phyloP scores from a whole-genome alignment of 108 stramenopile genomes.

The Parietichytrium sp. region DNA sequence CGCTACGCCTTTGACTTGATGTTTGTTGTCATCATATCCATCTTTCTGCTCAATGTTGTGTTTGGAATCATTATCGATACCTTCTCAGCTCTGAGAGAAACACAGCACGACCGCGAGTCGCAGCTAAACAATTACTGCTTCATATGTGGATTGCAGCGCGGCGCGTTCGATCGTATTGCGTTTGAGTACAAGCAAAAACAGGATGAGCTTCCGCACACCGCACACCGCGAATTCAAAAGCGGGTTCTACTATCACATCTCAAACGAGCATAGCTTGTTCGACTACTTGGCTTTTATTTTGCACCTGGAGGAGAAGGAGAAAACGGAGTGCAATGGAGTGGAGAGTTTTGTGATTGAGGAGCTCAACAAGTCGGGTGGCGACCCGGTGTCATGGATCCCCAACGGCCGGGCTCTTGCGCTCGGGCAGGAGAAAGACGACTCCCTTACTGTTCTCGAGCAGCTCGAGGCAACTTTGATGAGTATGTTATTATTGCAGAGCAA shows the following conservation, averaged over 20 bases:
- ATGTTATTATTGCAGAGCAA: no score
- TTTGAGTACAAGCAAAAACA: constrained; percentile 23
- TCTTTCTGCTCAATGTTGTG: constrained; percentile 52
- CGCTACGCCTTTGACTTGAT: constrained; percentile 19
- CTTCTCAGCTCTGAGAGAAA: constrained; percentile 41
- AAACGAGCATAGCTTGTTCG: constrained; percentile 59
- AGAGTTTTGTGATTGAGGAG: constrained; percentile 42
- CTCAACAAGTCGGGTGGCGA: constrained; percentile 37
- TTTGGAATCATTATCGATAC: constrained; percentile 59
- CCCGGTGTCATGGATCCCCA: constrained; percentile 45
- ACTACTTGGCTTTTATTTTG: constrained; percentile 53
- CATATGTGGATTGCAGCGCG: constrained; percentile 52
- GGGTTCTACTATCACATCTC: constrained; percentile 44
- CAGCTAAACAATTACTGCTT: constrained; percentile 52
- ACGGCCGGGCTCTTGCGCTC: constrained; percentile 23
- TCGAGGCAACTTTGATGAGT: neutral
- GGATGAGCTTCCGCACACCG: constrained; percentile 42
- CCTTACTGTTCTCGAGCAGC: neutral
- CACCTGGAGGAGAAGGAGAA: constrained; percentile 55
- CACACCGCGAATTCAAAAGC: neutral
- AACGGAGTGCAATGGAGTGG: constrained; percentile 56
- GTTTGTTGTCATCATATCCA: constrained; percentile 46
- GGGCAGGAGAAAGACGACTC: neutral
- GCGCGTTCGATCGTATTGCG: constrained; percentile 46
- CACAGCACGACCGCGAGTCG: constrained; percentile 41